Percentiles rank a stretch among this genome's conserved stretches.
Evolutionary conservation across 2,329 filamentous ascomycete species (phyloP).

Genomic region (Botryotinia narcissicola): DNA sequence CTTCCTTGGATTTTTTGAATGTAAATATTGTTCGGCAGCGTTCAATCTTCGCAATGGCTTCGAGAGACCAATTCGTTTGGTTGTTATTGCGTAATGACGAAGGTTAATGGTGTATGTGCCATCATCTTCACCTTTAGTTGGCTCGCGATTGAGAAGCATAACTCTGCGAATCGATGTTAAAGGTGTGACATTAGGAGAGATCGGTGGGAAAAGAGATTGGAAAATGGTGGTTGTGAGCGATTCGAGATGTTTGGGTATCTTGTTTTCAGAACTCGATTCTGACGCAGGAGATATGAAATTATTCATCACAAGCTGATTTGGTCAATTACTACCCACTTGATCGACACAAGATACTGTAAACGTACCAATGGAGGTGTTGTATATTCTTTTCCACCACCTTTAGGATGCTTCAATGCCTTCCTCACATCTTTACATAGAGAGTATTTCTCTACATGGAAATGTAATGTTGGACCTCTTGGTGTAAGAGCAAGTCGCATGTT

Average conservation of each 20-base stretch:
- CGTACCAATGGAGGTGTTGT: constrained; percentile 75
- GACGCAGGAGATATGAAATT: constrained; percentile 73
- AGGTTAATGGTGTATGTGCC: constrained; percentile 81
- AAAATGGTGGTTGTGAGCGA: constrained; percentile 90
- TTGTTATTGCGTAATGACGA: constrained; percentile 93
- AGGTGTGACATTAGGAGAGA: constrained; percentile 86
- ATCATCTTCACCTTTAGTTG: constrained; percentile 48
- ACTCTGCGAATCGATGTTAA: constrained; percentile 91
- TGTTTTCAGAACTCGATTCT: constrained; percentile 55
- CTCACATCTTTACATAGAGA: constrained; percentile 89
- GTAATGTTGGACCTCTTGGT: constrained; percentile 85
- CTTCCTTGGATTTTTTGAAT: constrained; percentile 52
- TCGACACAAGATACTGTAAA: background rate
- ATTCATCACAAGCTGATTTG: constrained; percentile 84
- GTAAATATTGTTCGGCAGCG: constrained; percentile 74
- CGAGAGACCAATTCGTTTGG: constrained; percentile 79
- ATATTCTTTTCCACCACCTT: constrained; percentile 81
- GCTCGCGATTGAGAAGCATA: constrained; percentile 83
- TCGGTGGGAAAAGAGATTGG: constrained; percentile 92
- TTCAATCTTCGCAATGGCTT: constrained; percentile 81
- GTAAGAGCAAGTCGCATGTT: constrained; percentile 86
- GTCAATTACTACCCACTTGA: background rate
- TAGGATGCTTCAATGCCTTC: constrained; percentile 77
- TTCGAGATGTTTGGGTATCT: constrained; percentile 92
- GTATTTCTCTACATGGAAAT: constrained; percentile 94